Conservation (phyloP, 2,329 filamentous ascomycete genomes). For the Alternaria consortialis region DNA sequence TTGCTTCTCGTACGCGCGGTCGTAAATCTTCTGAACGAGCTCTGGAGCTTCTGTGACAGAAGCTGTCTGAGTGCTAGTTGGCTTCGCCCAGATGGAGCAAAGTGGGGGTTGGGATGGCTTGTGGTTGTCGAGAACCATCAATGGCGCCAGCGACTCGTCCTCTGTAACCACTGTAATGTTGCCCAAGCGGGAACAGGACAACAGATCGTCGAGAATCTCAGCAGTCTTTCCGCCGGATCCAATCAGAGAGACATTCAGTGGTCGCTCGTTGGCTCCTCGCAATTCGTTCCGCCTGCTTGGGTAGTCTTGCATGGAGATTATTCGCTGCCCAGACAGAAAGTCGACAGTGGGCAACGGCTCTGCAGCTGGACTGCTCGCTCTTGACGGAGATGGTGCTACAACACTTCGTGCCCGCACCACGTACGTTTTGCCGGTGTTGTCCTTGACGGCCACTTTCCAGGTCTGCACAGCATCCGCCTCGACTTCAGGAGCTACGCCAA, state of each 20-base stretch:
- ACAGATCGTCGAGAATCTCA: conserved; percentile 46
- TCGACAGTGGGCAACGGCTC: conserved; percentile 35
- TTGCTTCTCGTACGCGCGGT: conserved; percentile 49
- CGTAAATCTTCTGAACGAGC: conserved; percentile 46
- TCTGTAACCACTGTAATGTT: conserved; percentile 49
- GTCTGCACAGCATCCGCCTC: conserved; percentile 26
- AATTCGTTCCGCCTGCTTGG: conserved; percentile 41
- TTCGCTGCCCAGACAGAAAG: conserved; percentile 45
- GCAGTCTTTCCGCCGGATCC: conserved; percentile 40
- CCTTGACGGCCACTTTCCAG: conserved; percentile 44
- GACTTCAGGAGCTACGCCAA: conserved; percentile 39
- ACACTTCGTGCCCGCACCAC: conserved; percentile 39
- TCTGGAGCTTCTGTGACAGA: conserved; percentile 37
- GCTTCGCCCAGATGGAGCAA: conserved; percentile 50
- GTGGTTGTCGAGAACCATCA: conserved; percentile 37
- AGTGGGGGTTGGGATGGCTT: conserved; percentile 41
- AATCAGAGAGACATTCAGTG: conserved; percentile 42
- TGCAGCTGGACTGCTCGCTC: conserved; percentile 22
- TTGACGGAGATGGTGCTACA: conserved; percentile 36
- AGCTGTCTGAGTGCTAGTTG: conserved; percentile 29
- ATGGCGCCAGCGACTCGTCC: conserved; percentile 40
- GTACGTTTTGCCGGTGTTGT: conserved; percentile 34
- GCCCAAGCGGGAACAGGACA: conserved; percentile 44
- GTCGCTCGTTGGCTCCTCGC: conserved; percentile 37
- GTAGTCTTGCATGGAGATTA: conserved; percentile 47